Evolutionary conservation across 495 filamentous ascomycete species (phyloP).

Genomic region (Achaetomiella virescens): DNA sequence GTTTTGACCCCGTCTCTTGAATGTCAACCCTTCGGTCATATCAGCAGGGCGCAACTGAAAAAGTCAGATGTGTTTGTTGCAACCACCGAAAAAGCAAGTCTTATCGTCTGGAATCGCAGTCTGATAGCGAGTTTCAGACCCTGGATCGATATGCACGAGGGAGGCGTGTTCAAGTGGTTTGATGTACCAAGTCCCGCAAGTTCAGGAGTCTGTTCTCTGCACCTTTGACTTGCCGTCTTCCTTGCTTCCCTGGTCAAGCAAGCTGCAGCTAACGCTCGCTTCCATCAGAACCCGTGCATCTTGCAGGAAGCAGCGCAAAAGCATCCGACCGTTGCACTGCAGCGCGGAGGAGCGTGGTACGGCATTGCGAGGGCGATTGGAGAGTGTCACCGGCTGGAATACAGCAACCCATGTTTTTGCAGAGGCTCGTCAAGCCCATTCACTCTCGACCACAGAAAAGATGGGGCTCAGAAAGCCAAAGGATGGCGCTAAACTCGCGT

Average conservation of each 20-base stretch:
- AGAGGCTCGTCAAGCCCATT: no score
- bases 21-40: no score
- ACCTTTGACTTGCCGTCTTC: not conserved
- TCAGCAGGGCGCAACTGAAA: not conserved
- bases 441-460: no score
- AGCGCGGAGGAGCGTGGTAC: not conserved
- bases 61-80: not conserved
- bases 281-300: not conserved
- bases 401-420: not conserved
- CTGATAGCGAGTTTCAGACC: slow-evolving; percentile 7
- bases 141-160: not conserved
- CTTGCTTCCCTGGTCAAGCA: not conserved
- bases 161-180: slow-evolving; percentile 1
- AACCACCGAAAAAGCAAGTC: not conserved
- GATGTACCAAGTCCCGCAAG: not conserved
- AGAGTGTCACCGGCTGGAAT: not conserved
- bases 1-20: no score
- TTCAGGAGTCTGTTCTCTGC: not conserved
- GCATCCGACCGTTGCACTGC: not conserved
- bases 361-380: no score
- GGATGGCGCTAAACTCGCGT: not conserved
- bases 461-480: no score
- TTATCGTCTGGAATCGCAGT: not conserved
- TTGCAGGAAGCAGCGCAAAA: not conserved
- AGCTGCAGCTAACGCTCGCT: not conserved